Evolutionary conservation across 495 filamentous ascomycete genomes (phyloP), one percentile per base, ranked within the genome.

Genomic region (Podospora tetraspora): DNA sequence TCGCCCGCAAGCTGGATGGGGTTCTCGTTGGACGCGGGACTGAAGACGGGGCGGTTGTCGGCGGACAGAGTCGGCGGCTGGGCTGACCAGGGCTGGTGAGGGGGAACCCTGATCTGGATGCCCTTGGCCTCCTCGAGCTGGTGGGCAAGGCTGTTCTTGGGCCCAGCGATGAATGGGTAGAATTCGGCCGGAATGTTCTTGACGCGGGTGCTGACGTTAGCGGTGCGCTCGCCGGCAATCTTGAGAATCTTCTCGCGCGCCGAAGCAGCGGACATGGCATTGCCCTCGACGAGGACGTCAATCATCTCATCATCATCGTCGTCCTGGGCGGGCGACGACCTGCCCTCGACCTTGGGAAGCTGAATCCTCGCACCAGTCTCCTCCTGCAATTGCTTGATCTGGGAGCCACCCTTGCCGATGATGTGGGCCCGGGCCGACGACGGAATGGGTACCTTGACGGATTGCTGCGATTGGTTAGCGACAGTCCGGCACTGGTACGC

Each of bases 111-210:
- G 37, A 97, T 81, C 74, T 90, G 89, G 21, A 95, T 79, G 63
- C 88, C 88, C 25, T 79, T 79, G 58, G 81, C 74, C 29, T 80
- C 76, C 77, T 97, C 91, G 52, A 97, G 83, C 52, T 85, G 84
- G 57, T 86, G 84, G 68, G 91, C 79, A 59, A 85, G 81, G 34
- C 82, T 80, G 73, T 92, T 91, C 74, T 94, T 87, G 16, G 91
- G 86, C 25, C 94, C 94, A 25, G 91, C 90, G 76, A 99, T 91
- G 82, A 98, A 98, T 16, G 94, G 96, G 79, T 93, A 99, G 76
- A 92, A 96, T 75, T 97, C 92, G 22, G 94, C 88, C 3, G 94
- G 94, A 67, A 97, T 89, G 19, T 89, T 85, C 77, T 88, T 90
- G 68, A 99, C 76, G 43, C 88, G 88, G 32, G 92, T 78, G 78